phyloP scores from a whole-genome alignment of 371 early-diverging fungal species.

The Mortierella sp. region DNA sequence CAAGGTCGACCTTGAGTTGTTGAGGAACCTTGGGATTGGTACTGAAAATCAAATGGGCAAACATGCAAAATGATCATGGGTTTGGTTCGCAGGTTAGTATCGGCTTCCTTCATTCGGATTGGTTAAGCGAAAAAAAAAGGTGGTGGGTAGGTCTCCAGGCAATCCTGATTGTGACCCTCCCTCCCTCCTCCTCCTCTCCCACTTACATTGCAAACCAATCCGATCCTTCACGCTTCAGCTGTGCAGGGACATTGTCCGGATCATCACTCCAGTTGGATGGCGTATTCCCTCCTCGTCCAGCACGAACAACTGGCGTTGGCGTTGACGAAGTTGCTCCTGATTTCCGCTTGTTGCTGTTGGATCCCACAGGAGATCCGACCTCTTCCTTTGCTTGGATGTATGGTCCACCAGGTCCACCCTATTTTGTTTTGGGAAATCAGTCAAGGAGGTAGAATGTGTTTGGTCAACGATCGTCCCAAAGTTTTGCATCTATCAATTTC shows the following conservation, averaged over 20 bases:
- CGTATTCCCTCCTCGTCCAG: slow-evolving; percentile 52
- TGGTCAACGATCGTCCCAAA: no score
- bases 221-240: slow-evolving; percentile 85
- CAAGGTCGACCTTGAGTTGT: slow-evolving; percentile 82
- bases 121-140: no score
- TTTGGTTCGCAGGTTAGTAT: no score
- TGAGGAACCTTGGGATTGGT: slow-evolving; percentile 81
- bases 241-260: slow-evolving; percentile 82
- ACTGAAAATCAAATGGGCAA: slow-evolving; percentile 30
- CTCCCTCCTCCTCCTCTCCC: not conserved
- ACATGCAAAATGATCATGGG: no score
- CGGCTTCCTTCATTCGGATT: no score
- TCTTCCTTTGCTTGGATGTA: slow-evolving; percentile 49
- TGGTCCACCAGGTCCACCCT: slow-evolving; percentile 31
- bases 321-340: slow-evolving; percentile 35
- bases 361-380: slow-evolving; percentile 25
- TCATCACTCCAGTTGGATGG: slow-evolving; percentile 82
- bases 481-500: not conserved
- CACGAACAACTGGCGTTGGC: slow-evolving; percentile 27
- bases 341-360: slow-evolving; percentile 47
- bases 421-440: no score
- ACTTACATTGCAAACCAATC: slow-evolving; percentile 92
- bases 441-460: no score
- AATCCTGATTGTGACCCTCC: not conserved
- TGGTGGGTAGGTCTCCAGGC: no score